Base-by-base conservation (phyloP, 179 eudicot species). In the Actinidia polygama region DNA sequence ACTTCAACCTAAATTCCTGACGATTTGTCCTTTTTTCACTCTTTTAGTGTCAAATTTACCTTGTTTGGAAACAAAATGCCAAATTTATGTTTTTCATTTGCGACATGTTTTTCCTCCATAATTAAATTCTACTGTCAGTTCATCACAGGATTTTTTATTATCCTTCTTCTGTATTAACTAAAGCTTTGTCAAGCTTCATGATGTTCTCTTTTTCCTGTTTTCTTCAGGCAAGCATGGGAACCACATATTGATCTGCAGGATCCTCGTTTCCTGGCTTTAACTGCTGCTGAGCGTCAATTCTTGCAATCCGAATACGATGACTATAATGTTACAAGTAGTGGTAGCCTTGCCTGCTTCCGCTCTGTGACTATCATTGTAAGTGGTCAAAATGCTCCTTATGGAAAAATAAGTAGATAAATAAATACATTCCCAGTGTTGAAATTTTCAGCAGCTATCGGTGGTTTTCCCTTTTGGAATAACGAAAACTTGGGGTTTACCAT, bases 251-350 rank as follows among this genome's bases (percentile, higher is more conserved):
- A 87, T 58, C 75, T 91, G 71, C 89, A 83, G 49, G 95, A 93
- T 80, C 89, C 89, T 84, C 90, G 85, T 61, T 87, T 93, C 49
- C 88, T 93, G 86, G 93, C 94, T 83, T 83, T 91, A 84, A 89
- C 94, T 76, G 92, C 90, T 76, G 93, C 93, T 19, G 95, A 93
- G 85, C 93, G 86, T 79, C 90, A 84, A 73, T 88, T 94, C 40
- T 85, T 91, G 87, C 91, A 93, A 86, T 90, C 94, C 6, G 98
- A 94, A 44, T 93, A 90, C 61, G 96, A 93, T 12, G 96, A 94
- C 16, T 93, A 93, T 78, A 90, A 87, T 73, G 88, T 84, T 75
- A 88, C 92, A 78, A 91, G 85, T 83, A 88, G 84, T 82, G 89
- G 93, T 73, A 90, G 89, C 81, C 80, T 93, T 79, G 87, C 90